Conservation (phyloP, 2,329 filamentous ascomycete species). For the Talaromyces amestolkiae region DNA sequence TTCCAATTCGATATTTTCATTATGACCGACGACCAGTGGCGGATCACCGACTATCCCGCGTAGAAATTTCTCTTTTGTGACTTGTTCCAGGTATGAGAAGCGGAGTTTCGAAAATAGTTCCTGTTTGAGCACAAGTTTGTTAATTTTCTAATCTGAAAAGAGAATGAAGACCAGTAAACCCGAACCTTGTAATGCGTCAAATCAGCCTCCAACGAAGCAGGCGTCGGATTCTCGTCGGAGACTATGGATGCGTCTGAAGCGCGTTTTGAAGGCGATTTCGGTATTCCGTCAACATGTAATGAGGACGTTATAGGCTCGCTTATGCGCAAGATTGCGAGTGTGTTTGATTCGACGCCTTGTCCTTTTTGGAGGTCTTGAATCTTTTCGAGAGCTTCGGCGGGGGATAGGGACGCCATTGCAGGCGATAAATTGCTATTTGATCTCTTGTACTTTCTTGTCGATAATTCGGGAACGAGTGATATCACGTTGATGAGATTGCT, state of each 20-base stretch:
- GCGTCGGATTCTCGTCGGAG: conserved; percentile 65
- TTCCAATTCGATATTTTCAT: conserved; percentile 79
- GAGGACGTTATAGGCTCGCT: conserved; percentile 67
- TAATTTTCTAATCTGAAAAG: neutral
- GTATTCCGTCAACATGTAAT: conserved; percentile 26
- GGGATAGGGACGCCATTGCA: conserved; percentile 24
- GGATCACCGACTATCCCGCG: conserved; percentile 88
- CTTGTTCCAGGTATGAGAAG: conserved; percentile 96
- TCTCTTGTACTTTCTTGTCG: no score
- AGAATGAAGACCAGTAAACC: neutral
- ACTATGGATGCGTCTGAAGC: conserved; percentile 71
- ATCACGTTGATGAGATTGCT: no score
- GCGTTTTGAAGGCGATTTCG: conserved; percentile 48
- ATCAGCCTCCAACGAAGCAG: conserved; percentile 76
- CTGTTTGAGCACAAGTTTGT: conserved; percentile 29
- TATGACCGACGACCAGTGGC: conserved; percentile 75
- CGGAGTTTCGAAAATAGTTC: conserved; percentile 94
- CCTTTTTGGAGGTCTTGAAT: conserved; percentile 47
- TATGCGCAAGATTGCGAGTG: conserved; percentile 70
- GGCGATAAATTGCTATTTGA: neutral
- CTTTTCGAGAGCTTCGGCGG: conserved; percentile 34
- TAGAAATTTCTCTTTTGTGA: conserved; percentile 97
- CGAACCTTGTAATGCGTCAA: conserved; percentile 75
- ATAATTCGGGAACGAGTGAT: no score
- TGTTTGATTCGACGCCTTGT: conserved; percentile 29